These are phyloP conservation scores for Exserohilum turcica DNA, from an alignment of 2,329 filamentous ascomycete species.

Conservation along the genomic window DNA sequence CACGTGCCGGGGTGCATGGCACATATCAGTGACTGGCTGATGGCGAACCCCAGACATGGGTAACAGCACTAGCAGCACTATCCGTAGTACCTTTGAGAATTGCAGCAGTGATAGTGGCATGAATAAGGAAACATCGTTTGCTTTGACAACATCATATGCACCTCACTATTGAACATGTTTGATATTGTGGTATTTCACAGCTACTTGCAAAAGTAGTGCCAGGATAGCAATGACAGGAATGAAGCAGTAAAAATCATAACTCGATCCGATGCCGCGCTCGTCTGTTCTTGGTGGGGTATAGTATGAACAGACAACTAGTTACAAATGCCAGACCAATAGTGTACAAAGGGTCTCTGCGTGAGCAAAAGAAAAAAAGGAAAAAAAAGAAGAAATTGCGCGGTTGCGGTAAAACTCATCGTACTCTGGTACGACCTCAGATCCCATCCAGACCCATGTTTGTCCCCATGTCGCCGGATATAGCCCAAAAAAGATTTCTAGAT, in stretches of 20 bases:
- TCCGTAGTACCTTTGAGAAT: too few relatives aligned
- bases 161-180: too few relatives aligned
- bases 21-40: too few relatives aligned
- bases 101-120: too few relatives aligned
- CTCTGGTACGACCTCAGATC: conserved; percentile 8
- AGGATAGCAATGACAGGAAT: too few relatives aligned
- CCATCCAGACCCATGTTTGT: conserved; percentile 5
- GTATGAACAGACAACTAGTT: conserved; percentile 17
- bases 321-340: conserved; percentile 20
- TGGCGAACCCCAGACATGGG: too few relatives aligned
- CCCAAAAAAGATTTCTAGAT: conserved; percentile 18
- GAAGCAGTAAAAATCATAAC: conserved; percentile 1
- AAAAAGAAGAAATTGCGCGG: conserved; percentile 8
- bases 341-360: conserved; percentile 21
- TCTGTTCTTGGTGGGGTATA: conserved; percentile 30
- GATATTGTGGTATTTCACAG: too few relatives aligned
- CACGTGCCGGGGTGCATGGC: too few relatives aligned
- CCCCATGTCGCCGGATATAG: conserved; percentile 10
- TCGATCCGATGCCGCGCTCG: conserved; percentile 22
- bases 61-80: too few relatives aligned
- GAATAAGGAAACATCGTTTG: too few relatives aligned
- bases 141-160: too few relatives aligned
- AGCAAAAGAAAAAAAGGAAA: conserved; percentile 6
- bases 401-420: conserved; percentile 11
- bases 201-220: too few relatives aligned